These are phyloP conservation scores for Malassezia japonica DNA, from an alignment of 1,284 basidiomycete species.

Conservation along the genomic window DNA sequence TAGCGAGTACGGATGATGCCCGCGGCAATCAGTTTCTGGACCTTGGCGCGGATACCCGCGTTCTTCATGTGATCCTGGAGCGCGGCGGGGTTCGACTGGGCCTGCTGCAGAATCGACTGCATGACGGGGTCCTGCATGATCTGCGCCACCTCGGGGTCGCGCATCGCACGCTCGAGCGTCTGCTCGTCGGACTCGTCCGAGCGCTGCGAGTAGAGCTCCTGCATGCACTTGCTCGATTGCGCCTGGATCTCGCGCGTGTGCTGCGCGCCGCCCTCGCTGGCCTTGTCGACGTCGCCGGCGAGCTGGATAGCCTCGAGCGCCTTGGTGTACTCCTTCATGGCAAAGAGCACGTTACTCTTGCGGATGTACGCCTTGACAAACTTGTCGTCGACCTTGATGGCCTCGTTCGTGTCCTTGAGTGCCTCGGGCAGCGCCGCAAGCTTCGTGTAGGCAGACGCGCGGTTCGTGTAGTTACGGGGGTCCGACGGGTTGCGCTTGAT, in stretches of 20 bases:
- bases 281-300: constrained; percentile 29
- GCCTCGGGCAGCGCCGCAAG: constrained; percentile 87
- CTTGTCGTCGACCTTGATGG: constrained; percentile 78
- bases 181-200: constrained; percentile 82
- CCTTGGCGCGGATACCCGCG: constrained; percentile 63
- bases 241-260: constrained; percentile 36
- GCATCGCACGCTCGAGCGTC: constrained; percentile 84
- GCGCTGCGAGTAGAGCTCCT: constrained; percentile 71
- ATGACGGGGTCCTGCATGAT: constrained; percentile 53
- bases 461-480: constrained; percentile 89
- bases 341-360: constrained; percentile 73
- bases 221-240: constrained; percentile 52
- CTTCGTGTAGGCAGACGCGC: constrained; percentile 92
- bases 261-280: constrained; percentile 23
- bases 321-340: constrained; percentile 84
- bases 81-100: constrained; percentile 77
- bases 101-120: constrained; percentile 78
- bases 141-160: constrained; percentile 84
- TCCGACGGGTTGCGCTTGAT: constrained; percentile 91
- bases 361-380: constrained; percentile 80
- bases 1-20: constrained; percentile 62
- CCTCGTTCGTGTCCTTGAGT: constrained; percentile 85
- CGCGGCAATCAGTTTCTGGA: constrained; percentile 83
- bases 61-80: constrained; percentile 97
- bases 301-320: constrained; percentile 49